A percentile compares a stretch with the other conserved stretches of the same genome.
Evolutionary conservation across 2,329 filamentous ascomycete genomes (phyloP).

Genomic region (Trichoderma sp.): DNA sequence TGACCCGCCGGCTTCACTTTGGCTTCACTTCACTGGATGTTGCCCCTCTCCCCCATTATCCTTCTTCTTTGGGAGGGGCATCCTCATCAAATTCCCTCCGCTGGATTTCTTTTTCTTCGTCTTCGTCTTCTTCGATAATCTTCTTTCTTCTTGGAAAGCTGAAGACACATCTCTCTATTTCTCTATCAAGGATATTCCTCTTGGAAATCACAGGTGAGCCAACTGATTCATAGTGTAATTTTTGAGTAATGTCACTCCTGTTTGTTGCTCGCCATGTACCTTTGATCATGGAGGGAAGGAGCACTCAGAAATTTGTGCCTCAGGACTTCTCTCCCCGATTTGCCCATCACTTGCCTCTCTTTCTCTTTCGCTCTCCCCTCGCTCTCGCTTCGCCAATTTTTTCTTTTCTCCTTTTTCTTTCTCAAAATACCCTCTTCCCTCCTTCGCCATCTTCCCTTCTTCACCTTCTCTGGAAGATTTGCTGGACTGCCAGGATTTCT

Average conservation of each 20-base stretch:
- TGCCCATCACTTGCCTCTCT: background rate
- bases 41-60: background rate
- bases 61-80: background rate
- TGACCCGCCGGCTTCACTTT: background rate
- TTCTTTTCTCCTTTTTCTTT: background rate
- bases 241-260: background rate
- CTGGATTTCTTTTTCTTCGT: background rate
- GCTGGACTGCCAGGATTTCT: background rate
- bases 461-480: background rate
- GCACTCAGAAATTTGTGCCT: background rate
- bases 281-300: background rate
- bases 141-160: background rate
- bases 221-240: background rate
- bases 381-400: background rate
- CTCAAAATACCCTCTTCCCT: background rate
- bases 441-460: background rate
- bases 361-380: background rate
- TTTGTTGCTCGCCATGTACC: background rate
- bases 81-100: background rate
- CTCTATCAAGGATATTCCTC: background rate
- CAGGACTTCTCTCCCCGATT: background rate
- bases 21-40: background rate
- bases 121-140: background rate
- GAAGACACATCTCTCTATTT: background rate
- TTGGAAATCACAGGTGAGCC: background rate